A percentile compares a stretch with the other conserved stretches of the same genome.
Evolutionary conservation across 2,329 filamentous ascomycete genomes (phyloP).

Genomic region (Tolypocladium nubicola): DNA sequence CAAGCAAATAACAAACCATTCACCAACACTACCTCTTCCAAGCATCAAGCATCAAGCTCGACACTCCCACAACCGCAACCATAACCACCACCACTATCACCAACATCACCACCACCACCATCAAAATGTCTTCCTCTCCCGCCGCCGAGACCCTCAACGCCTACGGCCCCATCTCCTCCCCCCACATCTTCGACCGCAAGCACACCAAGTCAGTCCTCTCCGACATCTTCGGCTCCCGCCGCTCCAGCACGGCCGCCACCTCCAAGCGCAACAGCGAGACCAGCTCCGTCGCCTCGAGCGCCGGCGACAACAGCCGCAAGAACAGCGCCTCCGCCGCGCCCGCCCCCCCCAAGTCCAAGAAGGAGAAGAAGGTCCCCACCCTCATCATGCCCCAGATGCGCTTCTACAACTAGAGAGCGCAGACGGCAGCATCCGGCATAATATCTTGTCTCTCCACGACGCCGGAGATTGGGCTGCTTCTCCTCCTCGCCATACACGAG

Average conservation of each 20-base stretch:
- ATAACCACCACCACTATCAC: background rate
- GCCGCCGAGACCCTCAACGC: conserved; percentile 6
- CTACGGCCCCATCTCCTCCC: conserved; percentile 5
- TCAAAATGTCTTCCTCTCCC: conserved; percentile 1
- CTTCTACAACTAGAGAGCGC: conserved; percentile 3
- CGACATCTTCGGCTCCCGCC: conserved; percentile 4
- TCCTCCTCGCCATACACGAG: background rate
- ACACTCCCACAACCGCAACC: background rate
- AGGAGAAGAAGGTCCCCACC: conserved; percentile 1
- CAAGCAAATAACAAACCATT: background rate
- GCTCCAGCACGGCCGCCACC: background rate
- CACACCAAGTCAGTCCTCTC: conserved; percentile 3
- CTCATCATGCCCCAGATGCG: conserved; percentile 4
- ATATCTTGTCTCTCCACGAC: background rate
- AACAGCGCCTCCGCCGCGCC: background rate
- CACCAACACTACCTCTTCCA: background rate
- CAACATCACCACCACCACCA: background rate
- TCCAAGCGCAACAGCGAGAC: conserved; percentile 1
- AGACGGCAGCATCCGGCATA: background rate
- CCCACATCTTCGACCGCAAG: conserved; percentile 3
- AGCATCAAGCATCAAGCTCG: background rate
- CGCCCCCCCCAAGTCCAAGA: background rate
- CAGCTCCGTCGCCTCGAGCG: background rate
- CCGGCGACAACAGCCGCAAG: background rate
- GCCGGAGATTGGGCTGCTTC: background rate